Percentiles rank a stretch among this genome's conserved stretches.
Evolutionary conservation across 2,329 filamentous ascomycete species (phyloP).

Genomic region (Stagonosporopsis rhizophila): DNA sequence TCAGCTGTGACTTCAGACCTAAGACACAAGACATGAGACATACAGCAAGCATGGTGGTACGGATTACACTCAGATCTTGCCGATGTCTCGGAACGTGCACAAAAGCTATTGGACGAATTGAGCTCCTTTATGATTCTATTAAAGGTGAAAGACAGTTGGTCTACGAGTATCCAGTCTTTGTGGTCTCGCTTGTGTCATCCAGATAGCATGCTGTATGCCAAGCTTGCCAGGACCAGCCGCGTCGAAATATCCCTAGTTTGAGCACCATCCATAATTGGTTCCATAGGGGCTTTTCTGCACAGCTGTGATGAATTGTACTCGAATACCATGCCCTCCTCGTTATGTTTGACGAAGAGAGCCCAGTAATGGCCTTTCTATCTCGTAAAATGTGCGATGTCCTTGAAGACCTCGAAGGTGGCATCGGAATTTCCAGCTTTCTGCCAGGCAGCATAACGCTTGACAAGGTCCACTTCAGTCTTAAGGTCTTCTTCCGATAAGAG

Average conservation of each 20-base stretch:
- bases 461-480: constrained; percentile 3
- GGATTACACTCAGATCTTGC: not conserved
- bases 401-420: constrained; percentile 22
- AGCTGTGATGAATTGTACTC: not conserved
- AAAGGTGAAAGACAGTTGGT: not conserved
- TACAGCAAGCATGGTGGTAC: not conserved
- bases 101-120: not conserved
- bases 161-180: not conserved
- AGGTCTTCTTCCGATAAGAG: constrained; percentile 10
- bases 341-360: not conserved
- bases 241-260: not conserved
- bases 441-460: constrained; percentile 23
- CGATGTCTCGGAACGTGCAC: not conserved
- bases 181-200: not conserved
- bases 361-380: not conserved
- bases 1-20: not conserved
- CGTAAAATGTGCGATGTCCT: constrained; percentile 10
- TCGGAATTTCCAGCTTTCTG: constrained; percentile 1
- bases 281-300: not conserved
- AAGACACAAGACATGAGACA: not conserved
- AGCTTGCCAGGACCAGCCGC: not conserved
- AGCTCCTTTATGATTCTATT: not conserved
- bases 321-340: not conserved
- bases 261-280: not conserved
- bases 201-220: not conserved